phyloP scores from a whole-genome alignment of 169 alveolate species.

The Cryptosporidium muris region DNA sequence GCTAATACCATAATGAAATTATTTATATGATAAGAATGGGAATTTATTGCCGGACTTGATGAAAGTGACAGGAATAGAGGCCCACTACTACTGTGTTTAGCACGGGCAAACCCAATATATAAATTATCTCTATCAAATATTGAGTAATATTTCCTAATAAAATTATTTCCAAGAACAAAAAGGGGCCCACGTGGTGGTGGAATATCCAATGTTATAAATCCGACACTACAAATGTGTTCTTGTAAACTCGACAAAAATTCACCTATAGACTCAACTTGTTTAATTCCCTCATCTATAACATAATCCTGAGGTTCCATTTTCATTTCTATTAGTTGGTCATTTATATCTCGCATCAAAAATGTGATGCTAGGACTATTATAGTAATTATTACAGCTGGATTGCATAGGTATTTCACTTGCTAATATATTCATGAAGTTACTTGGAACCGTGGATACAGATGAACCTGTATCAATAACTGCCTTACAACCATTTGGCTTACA shows the following conservation, averaged over 20 bases:
- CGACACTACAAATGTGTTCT: slow-evolving; percentile 78
- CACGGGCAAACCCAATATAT: slow-evolving; percentile 81
- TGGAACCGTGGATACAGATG: slow-evolving; percentile 74
- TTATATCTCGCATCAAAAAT: slow-evolving; percentile 73
- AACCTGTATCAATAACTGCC: slow-evolving; percentile 92
- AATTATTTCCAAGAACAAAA: slow-evolving; percentile 82
- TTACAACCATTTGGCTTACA: slow-evolving; percentile 74
- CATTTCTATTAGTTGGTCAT: slow-evolving; percentile 76
- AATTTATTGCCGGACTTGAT: slow-evolving; percentile 3
- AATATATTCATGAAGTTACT: slow-evolving; percentile 49
- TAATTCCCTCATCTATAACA: slow-evolving; percentile 78
- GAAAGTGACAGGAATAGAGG: slow-evolving; percentile 44
- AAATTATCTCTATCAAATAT: slow-evolving; percentile 83
- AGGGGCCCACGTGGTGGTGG: slow-evolving; percentile 86
- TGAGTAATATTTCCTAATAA: slow-evolving; percentile 82
- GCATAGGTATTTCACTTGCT: slow-evolving; percentile 43
- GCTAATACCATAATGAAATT: too few species aligned
- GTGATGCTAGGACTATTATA: slow-evolving; percentile 69
- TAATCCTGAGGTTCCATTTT: slow-evolving; percentile 78
- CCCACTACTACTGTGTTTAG: slow-evolving; percentile 75
- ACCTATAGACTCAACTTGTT: slow-evolving; percentile 38
- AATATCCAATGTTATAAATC: slow-evolving; percentile 82
- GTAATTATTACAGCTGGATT: slow-evolving; percentile 20
- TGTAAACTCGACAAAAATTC: slow-evolving; percentile 27
- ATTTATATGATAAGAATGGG: too few species aligned